Base-by-base conservation (phyloP, 148 eudicot species). In the Chenopodium formosanum region DNA sequence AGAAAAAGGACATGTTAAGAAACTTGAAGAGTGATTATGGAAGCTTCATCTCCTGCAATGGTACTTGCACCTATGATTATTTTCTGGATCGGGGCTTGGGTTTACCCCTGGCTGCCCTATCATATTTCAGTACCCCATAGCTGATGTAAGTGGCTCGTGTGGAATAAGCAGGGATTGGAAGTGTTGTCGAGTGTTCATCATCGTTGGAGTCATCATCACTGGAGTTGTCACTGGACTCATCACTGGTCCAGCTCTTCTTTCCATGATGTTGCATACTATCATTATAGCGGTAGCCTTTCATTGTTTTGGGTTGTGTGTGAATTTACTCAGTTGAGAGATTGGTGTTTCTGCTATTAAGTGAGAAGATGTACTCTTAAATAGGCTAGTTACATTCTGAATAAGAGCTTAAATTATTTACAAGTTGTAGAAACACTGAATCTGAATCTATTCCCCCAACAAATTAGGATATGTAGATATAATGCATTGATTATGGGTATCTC, bases 321-420 rank as follows among this genome's bases (percentile, higher is more conserved):
- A 56, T 74, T 7, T 7, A 1, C n/a, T 62, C 5, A 27, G 48
- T 46, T 68, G 58, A 5, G 31, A 40, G 13, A 12, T 20, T 27
- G n/a, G 9, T 40, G 29, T 73, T 72, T 34, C 50, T 71, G n/a
- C 7, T 60, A n/a, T 72, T 58, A 44, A 58, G 3, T 31, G 76
- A 63, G 71, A 63, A 40, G 48, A 12, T 47, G 32, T 48, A 5
- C 64, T 47, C 66, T 81, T 81, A 74, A 65, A 75, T 81, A 81
- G 79, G 47, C 66, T 7, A 40, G 22, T 2, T 29, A 20, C 9
- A 70, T 37, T 4, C 73, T 4, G 23, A 69, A 69, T 69, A 34
- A 70, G 12, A 70, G 19, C 25, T 40, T 19, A 1, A n/a, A 70
- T 19, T 70, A 70, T 40, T 40, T 37, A 37, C 65, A 48, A 64